Base-by-base conservation (phyloP, 2,329 filamentous ascomycete species). In the Blumeria hordei region DNA sequence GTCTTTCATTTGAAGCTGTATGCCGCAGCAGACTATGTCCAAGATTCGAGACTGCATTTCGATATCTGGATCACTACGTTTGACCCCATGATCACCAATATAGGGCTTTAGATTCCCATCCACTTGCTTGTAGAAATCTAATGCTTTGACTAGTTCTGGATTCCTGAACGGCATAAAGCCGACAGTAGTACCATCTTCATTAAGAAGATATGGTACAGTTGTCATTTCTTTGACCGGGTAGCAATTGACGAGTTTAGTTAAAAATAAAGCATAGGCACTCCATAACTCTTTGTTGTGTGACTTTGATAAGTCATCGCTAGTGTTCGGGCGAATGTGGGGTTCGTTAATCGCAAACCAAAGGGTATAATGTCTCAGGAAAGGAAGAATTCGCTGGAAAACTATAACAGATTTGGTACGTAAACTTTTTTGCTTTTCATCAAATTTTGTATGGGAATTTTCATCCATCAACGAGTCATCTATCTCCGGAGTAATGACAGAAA, bases 401-500 rank as follows among this genome's bases (percentile, higher is more conserved):
- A 73, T 71, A 10, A 76, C 77, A 47, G 82, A 69, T 57, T 73
- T 75, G 53, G 75, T 72, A 1, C 66, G 67, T 10, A 56, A 32
- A 59, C 61, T 61, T 50, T 64, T 62, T 66, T 66, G 58, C 65
- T 67, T 59, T 62, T 66, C 47, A 60, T 59, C 67, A 56, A 67
- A 68, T 54, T 66, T 71, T 35, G 66, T 63, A 14, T 74, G 71
- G 55, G 76, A 71, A 21, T 69, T 68, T 50, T 62, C 61, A 4
- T 61, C 63, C 47, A 49, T 57, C 12, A 55, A 47, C 34, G 57
- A 54, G 65, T 78, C 73, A 55, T 79, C 75, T 3, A 94, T 71
- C 61, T 87, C 81, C n/a, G 77, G 73, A 59, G 81, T 72, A 37
- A 94, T 71, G 33, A 82, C 70, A 54, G 82, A 79, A 49, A 88